Evolutionary conservation across 2,329 filamentous ascomycete genomes (phyloP).

Genomic region (Hypoxylon sp.): DNA sequence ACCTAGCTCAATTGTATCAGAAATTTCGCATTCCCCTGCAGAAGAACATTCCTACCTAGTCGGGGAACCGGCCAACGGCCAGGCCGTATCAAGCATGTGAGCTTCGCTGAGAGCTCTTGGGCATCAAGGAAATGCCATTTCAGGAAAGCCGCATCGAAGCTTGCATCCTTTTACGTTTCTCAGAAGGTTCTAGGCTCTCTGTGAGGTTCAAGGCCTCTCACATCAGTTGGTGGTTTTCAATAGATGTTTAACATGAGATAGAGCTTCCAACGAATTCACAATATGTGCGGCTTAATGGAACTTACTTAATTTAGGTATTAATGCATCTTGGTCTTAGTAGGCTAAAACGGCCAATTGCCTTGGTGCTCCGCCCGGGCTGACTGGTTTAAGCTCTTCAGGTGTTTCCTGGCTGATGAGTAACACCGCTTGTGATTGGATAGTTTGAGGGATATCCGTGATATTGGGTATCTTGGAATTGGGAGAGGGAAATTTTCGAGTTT

Average conservation of each 20-base stretch:
- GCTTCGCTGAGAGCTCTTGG: conserved; percentile 25
- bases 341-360: conserved; percentile 39
- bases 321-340: conserved; percentile 34
- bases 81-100: conserved; percentile 32
- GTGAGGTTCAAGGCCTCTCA: conserved; percentile 2
- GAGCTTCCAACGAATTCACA: conserved; percentile 18
- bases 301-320: conserved; percentile 41
- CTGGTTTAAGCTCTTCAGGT: conserved; percentile 7
- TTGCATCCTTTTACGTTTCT: conserved; percentile 26
- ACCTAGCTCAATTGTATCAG: conserved; percentile 20
- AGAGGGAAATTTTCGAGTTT: conserved; percentile 18
- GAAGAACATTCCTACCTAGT: conserved; percentile 12
- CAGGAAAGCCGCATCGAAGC: conserved; percentile 32
- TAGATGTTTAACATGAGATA: conserved; percentile 6
- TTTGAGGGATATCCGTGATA: conserved; percentile 15
- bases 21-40: conserved; percentile 30
- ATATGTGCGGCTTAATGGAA: conserved; percentile 37
- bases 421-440: conserved; percentile 23
- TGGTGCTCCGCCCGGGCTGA: conserved; percentile 34
- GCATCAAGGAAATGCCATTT: conserved; percentile 33
- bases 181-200: conserved; percentile 37
- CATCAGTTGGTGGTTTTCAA: conserved; percentile 7
- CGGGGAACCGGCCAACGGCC: conserved; percentile 21
- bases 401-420: conserved; percentile 18
- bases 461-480: conserved; percentile 10